Base-by-base conservation (phyloP, 116 monocot species). In the Trichopus zeylanicus region DNA sequence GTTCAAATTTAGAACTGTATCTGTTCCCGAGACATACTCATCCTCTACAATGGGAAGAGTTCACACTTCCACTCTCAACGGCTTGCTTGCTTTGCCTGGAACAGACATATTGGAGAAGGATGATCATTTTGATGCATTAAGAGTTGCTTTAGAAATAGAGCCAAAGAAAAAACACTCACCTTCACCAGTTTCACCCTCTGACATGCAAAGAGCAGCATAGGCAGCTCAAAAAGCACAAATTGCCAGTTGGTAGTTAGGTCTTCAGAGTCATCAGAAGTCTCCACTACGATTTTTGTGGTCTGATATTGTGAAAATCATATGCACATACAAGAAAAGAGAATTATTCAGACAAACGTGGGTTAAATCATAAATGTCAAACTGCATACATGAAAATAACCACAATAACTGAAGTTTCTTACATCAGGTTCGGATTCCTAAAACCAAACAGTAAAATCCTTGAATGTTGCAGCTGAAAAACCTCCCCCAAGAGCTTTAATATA, bases 401-500 rank as follows among this genome's bases (percentile, higher is more conserved):
- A 55, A 34, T n/a, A n/a, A n/a, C n/a, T n/a, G n/a, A n/a, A n/a
- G n/a, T n/a, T n/a, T n/a, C n/a, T n/a, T n/a, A n/a, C n/a, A n/a
- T n/a, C n/a, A n/a, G n/a, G 29, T 63, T 56, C 70, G 42, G 42
- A 60, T 70, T 46, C 53, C 67, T 69, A 51, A 31, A 74, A 70
- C 11, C 55, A 60, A 39, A 89, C 71, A 8, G 76, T 57, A 38
- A 94, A 94, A 53, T 86, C 72, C 62, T 66, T 86, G 55, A 94
- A 89, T 18, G 94, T 89, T 62, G 86, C 82, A 71, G 78, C 86
- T 42, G 86, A 89, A 65, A 89, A 89, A 37, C 88, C 94, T 69
- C 83, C 76, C 48, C 94, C 94, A 21, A 83, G 80, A 76, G 94
- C 94, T 65, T 95, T 95, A 18, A 86, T 90, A 70, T 95, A 95